Base-by-base conservation (phyloP, 2,329 filamentous ascomycete species). In the Leptographium galeiforme region DNA sequence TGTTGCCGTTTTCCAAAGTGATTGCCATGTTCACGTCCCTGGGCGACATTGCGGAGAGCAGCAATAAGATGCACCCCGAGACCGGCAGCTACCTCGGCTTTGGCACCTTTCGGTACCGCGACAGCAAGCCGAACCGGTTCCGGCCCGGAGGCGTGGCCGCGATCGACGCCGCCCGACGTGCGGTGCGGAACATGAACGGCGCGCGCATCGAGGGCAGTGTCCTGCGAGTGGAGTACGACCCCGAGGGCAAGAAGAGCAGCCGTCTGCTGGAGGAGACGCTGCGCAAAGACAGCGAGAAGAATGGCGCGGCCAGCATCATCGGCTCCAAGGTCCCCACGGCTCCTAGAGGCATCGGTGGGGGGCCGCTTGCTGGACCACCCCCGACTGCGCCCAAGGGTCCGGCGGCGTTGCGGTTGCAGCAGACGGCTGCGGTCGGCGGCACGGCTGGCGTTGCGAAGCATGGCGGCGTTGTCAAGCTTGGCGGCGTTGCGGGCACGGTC, bases 51-150 rank as follows among this genome's bases (percentile, higher is more conserved):
- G 85, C 85, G 46, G 86, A 90, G 63, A 85, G 94, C 61, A 89
- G 88, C 63, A 96, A 96, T 64, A 91, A 94, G 66, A 91, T 94
- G 63, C 89, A 98, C 67, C 93, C 93, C 10, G 85, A 90, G 55
- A 97, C 90, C 13, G 93, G 93, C 18, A 93, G 88, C 63, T 95
- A 94, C 64, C 77, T 98, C 13, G 93, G 93, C 13, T 90, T 98
- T 64, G 95, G 88, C 59, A 88, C 89, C 16, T 89, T 98, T 64
- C 83, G 85, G 55, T 98, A 94, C 67, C 83, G 85, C 62, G 91
- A 97, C 64, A 72, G 76, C 2, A 77, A 80, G 71, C 67, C 70
- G 52, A 65, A 71, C 72, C 59, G 74, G 68, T 60, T 74, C 71
- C 63, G 81, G 69, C 61, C 72, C 60, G 63, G 70, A 2, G 69